Base-by-base conservation (phyloP, 129 eudicot genomes). In the Artemisia tridentata region DNA sequence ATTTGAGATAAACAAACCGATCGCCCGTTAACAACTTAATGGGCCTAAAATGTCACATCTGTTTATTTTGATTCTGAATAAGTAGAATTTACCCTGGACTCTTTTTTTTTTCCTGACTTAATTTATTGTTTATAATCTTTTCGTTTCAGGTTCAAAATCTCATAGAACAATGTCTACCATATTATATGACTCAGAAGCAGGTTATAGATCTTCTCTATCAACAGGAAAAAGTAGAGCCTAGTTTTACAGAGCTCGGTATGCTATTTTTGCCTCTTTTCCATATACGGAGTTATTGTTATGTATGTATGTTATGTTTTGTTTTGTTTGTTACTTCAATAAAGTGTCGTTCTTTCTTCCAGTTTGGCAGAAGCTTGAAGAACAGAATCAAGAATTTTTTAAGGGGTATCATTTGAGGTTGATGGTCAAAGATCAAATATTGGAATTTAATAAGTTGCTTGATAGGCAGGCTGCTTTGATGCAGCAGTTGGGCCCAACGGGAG, bases 341-440 rank as follows among this genome's bases (percentile, higher is more conserved):
- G 19, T 45, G 19, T 71, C 61, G 23, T 29, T 66, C 7, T 64
- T 49, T 72, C 41, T 64, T 74, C 11, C 29, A 91, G 97, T 91
- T 46, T 91, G 97, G 97, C 84, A 84, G 79, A 82, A 77, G 69
- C 97, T 91, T 25, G 97, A 91, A 80, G 82, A 91, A 79, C 84
- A 91, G 78, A 88, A 91, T 84, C 91, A 70, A 57, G 96, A 91
- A 13, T 91, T 91, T 73, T 91, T 91, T 82, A 78, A 81, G 82
- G 96, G 90, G 54, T 91, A 91, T 61, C 79, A 91, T 79, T 64
- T 91, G 56, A 84, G 88, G 57, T 77, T 88, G 79, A 75, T 79
- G 87, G 88, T 91, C 72, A 91, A 91, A 82, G 88, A 86, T n/a
- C 97, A 91, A 76, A 91, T 91, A 78, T 29, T 69, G 79, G 88